Evolutionary conservation across 352 stramenopile species (phyloP).

Genomic region (Phytopythium helicoides): DNA sequence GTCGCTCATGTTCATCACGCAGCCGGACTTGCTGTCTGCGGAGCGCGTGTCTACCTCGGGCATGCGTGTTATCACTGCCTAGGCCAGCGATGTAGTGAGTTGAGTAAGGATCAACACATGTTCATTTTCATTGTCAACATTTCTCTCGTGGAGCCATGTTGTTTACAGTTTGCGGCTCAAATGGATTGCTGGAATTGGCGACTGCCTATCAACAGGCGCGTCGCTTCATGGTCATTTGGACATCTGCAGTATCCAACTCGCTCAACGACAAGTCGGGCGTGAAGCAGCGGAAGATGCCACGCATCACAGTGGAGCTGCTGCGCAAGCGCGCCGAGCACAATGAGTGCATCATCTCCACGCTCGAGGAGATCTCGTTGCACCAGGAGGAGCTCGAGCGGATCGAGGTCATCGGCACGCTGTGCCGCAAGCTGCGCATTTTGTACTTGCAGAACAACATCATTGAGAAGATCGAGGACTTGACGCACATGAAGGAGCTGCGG

Average conservation of each 20-base stretch:
- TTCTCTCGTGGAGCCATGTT: no score
- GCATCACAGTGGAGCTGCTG: slow-evolving; percentile 80
- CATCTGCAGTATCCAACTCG: no score
- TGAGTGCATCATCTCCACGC: slow-evolving; percentile 88
- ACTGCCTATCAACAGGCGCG: no score
- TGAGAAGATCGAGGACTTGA: slow-evolving; percentile 89
- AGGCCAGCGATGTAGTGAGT: no score
- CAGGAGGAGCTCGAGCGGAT: slow-evolving; percentile 94
- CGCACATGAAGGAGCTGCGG: slow-evolving; percentile 92
- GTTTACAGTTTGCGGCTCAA: no score
- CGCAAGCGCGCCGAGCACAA: slow-evolving; percentile 94
- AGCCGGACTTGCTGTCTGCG: slow-evolving; percentile 51
- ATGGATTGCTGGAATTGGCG: no score
- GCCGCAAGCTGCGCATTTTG: slow-evolving; percentile 91
- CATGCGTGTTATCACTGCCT: slow-evolving; percentile 80
- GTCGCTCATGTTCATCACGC: slow-evolving; percentile 91
- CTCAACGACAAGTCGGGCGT: no score
- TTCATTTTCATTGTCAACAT: no score
- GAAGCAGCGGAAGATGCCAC: slow-evolving; percentile 55
- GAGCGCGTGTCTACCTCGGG: slow-evolving; percentile 74
- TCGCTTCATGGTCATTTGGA: no score
- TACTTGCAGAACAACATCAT: slow-evolving; percentile 98
- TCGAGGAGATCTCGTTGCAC: slow-evolving; percentile 93
- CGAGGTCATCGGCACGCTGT: slow-evolving; percentile 87
- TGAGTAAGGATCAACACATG: no score